phyloP scores from a whole-genome alignment of 164 flowering plant species.

The Hamamelis virginiana region DNA sequence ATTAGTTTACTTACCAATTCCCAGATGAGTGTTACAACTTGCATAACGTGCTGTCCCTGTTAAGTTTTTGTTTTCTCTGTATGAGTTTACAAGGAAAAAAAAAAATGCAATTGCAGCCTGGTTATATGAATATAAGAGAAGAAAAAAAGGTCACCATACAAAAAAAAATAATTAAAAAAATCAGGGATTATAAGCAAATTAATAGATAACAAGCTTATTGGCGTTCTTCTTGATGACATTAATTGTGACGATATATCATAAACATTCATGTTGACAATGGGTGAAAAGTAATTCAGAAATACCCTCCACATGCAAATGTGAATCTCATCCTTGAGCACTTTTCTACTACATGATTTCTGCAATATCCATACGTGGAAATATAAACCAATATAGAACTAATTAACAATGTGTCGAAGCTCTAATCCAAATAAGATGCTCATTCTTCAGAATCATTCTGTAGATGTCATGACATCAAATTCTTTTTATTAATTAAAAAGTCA shows the following conservation, averaged over 20 bases:
- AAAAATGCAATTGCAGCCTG: not conserved
- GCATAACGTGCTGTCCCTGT: constrained; percentile 98
- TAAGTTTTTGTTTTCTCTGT: constrained; percentile 83
- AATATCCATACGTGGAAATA: not conserved
- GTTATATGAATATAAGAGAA: no score
- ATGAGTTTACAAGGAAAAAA: not conserved
- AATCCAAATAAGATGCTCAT: no score
- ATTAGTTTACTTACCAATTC: constrained; percentile 62
- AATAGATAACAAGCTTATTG: no score
- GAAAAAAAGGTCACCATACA: no score
- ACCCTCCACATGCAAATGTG: no score
- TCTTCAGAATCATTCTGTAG: no score
- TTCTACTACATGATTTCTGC: not conserved
- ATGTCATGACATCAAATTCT: not conserved
- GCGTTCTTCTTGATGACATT: no score
- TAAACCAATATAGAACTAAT: not conserved
- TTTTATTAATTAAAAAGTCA: not conserved
- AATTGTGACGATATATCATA: no score
- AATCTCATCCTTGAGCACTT: not conserved
- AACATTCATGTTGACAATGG: no score
- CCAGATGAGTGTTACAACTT: constrained; percentile 97
- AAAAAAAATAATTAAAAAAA: no score
- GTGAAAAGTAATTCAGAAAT: no score
- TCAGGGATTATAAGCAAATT: no score
- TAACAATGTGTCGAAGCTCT: not conserved